These are phyloP conservation scores for Amaranthus hypochondriacus DNA, from an alignment of 148 eudicot genomes.

Conservation along the genomic window DNA sequence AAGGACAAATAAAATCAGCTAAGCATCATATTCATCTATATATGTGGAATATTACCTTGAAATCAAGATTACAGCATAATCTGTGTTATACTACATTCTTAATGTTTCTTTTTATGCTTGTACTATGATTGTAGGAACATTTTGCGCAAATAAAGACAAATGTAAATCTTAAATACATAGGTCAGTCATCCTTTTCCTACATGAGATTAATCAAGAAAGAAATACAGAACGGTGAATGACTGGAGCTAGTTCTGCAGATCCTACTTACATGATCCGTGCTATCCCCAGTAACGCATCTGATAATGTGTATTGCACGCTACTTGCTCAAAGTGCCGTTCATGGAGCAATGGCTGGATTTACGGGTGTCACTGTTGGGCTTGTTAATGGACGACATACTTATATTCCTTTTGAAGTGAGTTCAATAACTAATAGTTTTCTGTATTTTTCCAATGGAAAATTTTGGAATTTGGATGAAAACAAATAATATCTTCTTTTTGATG, in stretches of 20 bases:
- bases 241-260: conserved; percentile 53
- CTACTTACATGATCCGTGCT: conserved; percentile 98
- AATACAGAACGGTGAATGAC: background rate
- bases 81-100: background rate
- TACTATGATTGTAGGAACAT: conserved; percentile 52
- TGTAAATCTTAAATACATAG: conserved; percentile 84
- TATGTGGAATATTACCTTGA: conserved; percentile 4
- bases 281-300: conserved; percentile 97
- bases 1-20: too few relatives aligned
- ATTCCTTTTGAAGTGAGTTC: conserved; percentile 87
- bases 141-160: conserved; percentile 46
- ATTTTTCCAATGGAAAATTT: background rate
- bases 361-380: conserved; percentile 84
- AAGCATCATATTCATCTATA: background rate
- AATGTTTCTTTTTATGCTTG: background rate
- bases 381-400: conserved; percentile 87
- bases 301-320: conserved; percentile 90
- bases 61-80: background rate
- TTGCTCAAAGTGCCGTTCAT: conserved; percentile 97
- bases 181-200: conserved; percentile 33
- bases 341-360: conserved; percentile 99
- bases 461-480: background rate
- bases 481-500: background rate
- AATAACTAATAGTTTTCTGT: background rate
- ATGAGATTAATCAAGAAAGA: background rate